Base-by-base conservation (phyloP, 495 filamentous ascomycete genomes). In the Xylaria acuta region DNA sequence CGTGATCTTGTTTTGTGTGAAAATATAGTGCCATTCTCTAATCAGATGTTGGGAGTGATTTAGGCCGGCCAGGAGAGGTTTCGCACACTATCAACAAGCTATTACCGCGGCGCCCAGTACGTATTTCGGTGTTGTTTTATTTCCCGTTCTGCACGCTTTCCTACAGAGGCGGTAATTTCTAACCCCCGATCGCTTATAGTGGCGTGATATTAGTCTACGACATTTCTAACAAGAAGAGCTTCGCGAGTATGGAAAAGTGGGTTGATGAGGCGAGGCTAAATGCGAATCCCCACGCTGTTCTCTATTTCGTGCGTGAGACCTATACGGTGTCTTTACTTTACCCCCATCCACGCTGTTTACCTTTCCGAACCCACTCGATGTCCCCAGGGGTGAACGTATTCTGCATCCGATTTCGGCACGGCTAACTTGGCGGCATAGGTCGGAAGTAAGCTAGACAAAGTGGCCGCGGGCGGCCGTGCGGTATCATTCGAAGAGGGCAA, bases 141-240 rank as follows among this genome's bases (percentile, higher is more conserved):
- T 60, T 9, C 18, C 25, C 32, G 2, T 22, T 30, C 32, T 59
- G 54, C 20, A n/a, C 18, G 47, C 2, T 2, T 22, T 51, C 8
- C 36, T 38, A 38, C 36, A 38, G 1, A 54, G 9, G 25, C 3
- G 9, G 27, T 14, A 16, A 20, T 18, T 56, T 6, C 53, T 56
- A 56, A 56, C 53, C 38, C 32, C 0, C 9, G 6, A 2, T 60
- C 4, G n/a, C 58, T 40, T 40, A 60, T 14, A 60, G 58, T 70
- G 88, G 82, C 72, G 85, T 90, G 67, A 83, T 90, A 70, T 76
- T 90, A 32, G 86, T 89, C 53, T 90, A 90, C 77, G 88, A 90
- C 73, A 85, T 90, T 49, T 85, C 86, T 20, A 87, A 80, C 72
- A 75, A 85, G 43, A 85, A 87, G 51, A 85, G 81, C 70, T 90